A percentile compares a stretch with the other conserved stretches of the same genome.
Evolutionary conservation across 148 eudicot species (phyloP).

Genomic region (Chenopodium suecicum): DNA sequence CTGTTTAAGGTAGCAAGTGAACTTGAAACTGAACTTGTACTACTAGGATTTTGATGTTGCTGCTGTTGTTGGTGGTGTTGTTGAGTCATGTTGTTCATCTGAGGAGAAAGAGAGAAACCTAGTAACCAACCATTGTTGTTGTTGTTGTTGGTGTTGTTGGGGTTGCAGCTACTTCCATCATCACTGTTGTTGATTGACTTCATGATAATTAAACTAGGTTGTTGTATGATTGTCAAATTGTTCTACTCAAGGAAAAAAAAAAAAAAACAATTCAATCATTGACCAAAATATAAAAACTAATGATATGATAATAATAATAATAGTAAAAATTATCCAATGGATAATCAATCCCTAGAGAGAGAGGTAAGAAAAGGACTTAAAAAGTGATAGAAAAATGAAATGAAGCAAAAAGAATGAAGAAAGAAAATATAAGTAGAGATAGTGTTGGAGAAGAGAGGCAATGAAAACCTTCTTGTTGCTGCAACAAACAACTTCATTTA

Average conservation of each 20-base stretch:
- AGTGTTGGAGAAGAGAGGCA: slow-evolving; percentile 18
- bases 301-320: slow-evolving; percentile 8
- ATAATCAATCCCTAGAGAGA: slow-evolving; percentile 35
- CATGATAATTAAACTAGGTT: slow-evolving; percentile 29
- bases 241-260: background rate
- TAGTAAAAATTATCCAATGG: slow-evolving; percentile 30
- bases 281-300: slow-evolving; percentile 25
- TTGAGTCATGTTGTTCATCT: slow-evolving; percentile 39
- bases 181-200: slow-evolving; percentile 51
- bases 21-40: slow-evolving; percentile 28
- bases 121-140: slow-evolving; percentile 35
- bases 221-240: background rate
- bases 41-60: slow-evolving; percentile 16
- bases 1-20: slow-evolving; percentile 18
- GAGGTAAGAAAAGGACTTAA: slow-evolving; percentile 5
- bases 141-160: slow-evolving; percentile 21
- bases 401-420: slow-evolving; percentile 33
- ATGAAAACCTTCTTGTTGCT: slow-evolving; percentile 19
- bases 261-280: slow-evolving; percentile 26
- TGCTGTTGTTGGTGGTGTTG: slow-evolving; percentile 16
- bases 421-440: slow-evolving; percentile 13
- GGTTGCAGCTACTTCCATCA: slow-evolving; percentile 24
- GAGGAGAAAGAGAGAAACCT: slow-evolving; percentile 51
- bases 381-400: background rate
- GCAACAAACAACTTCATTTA: slow-evolving; percentile 29